Percentiles rank a stretch among this genome's conserved stretches.
Conservation (phyloP, 768 basidiomycete species). For the Pleurotus tuoliensis region DNA sequence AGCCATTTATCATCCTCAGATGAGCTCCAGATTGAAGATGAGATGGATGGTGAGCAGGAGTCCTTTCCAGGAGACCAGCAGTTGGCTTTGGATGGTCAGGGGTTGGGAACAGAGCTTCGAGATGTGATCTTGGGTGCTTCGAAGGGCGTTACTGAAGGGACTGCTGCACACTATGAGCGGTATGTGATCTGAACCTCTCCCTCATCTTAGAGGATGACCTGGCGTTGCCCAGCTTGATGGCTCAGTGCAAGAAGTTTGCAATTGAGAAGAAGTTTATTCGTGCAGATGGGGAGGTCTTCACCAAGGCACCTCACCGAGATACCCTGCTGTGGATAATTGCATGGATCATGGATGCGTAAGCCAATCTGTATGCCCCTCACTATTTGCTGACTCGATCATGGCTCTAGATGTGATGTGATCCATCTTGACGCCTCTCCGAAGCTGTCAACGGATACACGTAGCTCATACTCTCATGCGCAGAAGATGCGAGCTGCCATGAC, state of each 20-base stretch:
- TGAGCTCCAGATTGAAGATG: constrained; percentile 61
- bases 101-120: background rate
- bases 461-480: constrained; percentile 18
- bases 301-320: constrained; percentile 11
- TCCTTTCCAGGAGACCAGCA: constrained; percentile 59
- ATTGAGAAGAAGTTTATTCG: constrained; percentile 13
- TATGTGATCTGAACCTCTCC: constrained; percentile 9
- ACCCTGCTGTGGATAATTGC: constrained; percentile 20
- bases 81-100: too few species aligned
- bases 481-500: constrained; percentile 21
- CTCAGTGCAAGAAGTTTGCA: constrained; percentile 15
- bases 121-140: constrained; percentile 19
- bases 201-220: background rate
- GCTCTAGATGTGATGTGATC: constrained; percentile 22
- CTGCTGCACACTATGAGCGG: constrained; percentile 25
- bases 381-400: background rate
- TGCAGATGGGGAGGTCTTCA: constrained; percentile 15
- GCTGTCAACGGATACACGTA: background rate
- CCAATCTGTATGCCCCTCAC: background rate
- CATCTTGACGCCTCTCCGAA: constrained; percentile 17
- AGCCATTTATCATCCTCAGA: background rate
- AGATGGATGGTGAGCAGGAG: constrained; percentile 82
- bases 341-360: constrained; percentile 24
- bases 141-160: constrained; percentile 27
- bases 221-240: constrained; percentile 13